Percentiles rank a stretch among this genome's conserved stretches.
Evolutionary conservation across 495 filamentous ascomycete species (phyloP).

Genomic region (Cudoniella acicularis): DNA sequence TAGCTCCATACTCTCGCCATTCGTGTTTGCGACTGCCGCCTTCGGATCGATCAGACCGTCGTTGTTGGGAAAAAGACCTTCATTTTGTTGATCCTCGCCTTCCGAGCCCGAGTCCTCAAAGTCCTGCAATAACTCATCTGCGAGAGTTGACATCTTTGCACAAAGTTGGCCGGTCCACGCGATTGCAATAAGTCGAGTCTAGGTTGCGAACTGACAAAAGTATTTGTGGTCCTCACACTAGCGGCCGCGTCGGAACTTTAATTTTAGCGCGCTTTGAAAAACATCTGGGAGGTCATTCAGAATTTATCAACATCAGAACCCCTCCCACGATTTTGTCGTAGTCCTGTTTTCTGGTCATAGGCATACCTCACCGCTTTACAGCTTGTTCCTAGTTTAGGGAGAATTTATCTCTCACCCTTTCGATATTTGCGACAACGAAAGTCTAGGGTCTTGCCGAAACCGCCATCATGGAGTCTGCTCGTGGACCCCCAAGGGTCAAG

Average conservation of each 20-base stretch:
- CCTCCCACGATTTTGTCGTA: not conserved
- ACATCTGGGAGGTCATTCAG: not conserved
- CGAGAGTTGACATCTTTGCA: constrained; percentile 66
- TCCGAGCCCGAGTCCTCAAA: constrained; percentile 75
- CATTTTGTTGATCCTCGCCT: constrained; percentile 49
- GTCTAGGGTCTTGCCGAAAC: not conserved
- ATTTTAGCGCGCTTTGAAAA: not conserved
- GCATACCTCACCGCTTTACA: not conserved
- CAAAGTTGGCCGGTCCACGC: not conserved
- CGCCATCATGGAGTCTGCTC: constrained; percentile 79
- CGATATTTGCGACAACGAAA: not conserved
- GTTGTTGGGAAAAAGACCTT: constrained; percentile 37
- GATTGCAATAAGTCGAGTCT: not conserved
- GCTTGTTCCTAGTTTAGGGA: not conserved
- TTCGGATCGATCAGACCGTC: constrained; percentile 28
- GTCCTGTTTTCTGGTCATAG: not conserved
- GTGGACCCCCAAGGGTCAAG: constrained; percentile 93
- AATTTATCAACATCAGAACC: not conserved
- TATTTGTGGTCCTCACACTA: not conserved
- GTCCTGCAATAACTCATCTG: constrained; percentile 82
- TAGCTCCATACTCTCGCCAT: constrained; percentile 38
- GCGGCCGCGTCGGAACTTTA: not conserved
- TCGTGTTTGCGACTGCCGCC: constrained; percentile 19
- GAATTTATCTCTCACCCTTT: too few relatives aligned
- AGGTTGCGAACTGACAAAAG: not conserved